Evolutionary conservation across 805 yeast species (phyloP).

Genomic region (Metschnikowia baotianmanensis): DNA sequence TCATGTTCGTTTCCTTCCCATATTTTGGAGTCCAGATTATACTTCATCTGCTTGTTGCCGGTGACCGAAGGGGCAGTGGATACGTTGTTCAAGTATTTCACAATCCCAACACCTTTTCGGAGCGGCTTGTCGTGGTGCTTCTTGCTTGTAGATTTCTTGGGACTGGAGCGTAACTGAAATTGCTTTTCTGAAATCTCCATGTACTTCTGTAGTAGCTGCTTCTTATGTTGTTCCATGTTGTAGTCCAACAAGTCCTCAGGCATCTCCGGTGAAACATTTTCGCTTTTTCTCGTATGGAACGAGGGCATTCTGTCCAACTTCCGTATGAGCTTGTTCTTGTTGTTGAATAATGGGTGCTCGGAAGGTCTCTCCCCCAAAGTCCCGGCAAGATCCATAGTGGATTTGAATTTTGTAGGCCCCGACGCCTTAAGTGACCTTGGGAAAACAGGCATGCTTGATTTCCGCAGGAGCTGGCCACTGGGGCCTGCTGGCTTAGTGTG

Average conservation of each 20-base stretch:
- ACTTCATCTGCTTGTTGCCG: conserved; percentile 44
- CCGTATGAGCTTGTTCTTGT: conserved; percentile 32
- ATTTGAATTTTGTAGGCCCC: conserved; percentile 28
- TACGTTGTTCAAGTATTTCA: conserved; percentile 27
- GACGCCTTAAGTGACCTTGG: conserved; percentile 14
- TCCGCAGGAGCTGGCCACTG: conserved; percentile 11
- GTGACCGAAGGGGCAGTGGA: conserved; percentile 17
- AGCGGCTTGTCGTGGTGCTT: neutral
- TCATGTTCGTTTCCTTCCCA: conserved; percentile 73
- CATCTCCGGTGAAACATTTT: neutral
- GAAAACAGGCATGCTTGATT: conserved; percentile 24
- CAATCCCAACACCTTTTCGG: conserved; percentile 26
- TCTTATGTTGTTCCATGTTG: conserved; percentile 24
- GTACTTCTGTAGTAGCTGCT: conserved; percentile 30
- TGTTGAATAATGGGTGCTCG: conserved; percentile 31
- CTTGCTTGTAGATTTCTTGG: conserved; percentile 8
- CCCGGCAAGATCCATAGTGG: conserved; percentile 31
- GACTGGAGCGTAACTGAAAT: conserved; percentile 17
- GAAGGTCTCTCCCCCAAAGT: conserved; percentile 7
- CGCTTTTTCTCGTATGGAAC: conserved; percentile 23
- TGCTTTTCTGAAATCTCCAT: conserved; percentile 28
- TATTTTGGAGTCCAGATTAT: conserved; percentile 46
- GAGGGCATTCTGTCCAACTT: conserved; percentile 43
- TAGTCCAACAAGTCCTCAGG: conserved; percentile 15
- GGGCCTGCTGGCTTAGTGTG: neutral